phyloP scores from a whole-genome alignment of 2,329 filamentous ascomycete species.

The Emmonsiellopsis sp. region DNA sequence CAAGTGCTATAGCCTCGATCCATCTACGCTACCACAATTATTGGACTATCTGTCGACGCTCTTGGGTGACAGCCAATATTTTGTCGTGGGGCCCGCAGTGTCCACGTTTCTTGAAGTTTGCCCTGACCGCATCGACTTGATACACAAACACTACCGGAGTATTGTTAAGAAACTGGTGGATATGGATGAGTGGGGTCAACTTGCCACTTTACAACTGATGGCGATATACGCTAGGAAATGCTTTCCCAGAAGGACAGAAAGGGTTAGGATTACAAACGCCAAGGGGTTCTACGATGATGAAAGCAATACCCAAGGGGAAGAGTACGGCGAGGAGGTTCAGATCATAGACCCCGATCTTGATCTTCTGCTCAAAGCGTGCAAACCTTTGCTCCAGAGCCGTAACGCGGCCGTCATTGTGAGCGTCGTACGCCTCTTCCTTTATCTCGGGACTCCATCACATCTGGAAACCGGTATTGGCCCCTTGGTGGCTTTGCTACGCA shows the following conservation, averaged over 20 bases:
- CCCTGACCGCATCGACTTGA: constrained; percentile 74
- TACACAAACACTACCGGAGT: constrained; percentile 81
- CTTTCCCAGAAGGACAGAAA: constrained; percentile 64
- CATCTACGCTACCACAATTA: constrained; percentile 73
- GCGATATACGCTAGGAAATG: constrained; percentile 76
- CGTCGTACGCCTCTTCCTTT: constrained; percentile 74
- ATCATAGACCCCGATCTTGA: constrained; percentile 74
- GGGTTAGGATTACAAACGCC: constrained; percentile 47
- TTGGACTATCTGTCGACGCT: constrained; percentile 71
- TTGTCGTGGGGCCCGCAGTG: constrained; percentile 89
- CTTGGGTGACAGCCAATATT: constrained; percentile 87
- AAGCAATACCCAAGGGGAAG: constrained; percentile 32
- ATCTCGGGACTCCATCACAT: constrained; percentile 72
- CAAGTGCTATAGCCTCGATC: constrained; percentile 89
- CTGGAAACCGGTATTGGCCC: constrained; percentile 70
- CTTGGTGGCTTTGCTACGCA: constrained; percentile 73
- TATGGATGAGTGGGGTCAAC: constrained; percentile 98
- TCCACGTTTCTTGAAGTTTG: constrained; percentile 83
- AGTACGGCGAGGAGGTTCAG: constrained; percentile 44
- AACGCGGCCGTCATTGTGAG: constrained; percentile 89
- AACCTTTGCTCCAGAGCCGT: constrained; percentile 78
- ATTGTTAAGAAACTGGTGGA: constrained; percentile 87
- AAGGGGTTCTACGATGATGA: constrained; percentile 78
- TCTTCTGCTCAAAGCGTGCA: constrained; percentile 68
- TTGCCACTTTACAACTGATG: constrained; percentile 74